Evolutionary conservation across 2,329 filamentous ascomycete species (phyloP).

Genomic region (Zarea fungicola): DNA sequence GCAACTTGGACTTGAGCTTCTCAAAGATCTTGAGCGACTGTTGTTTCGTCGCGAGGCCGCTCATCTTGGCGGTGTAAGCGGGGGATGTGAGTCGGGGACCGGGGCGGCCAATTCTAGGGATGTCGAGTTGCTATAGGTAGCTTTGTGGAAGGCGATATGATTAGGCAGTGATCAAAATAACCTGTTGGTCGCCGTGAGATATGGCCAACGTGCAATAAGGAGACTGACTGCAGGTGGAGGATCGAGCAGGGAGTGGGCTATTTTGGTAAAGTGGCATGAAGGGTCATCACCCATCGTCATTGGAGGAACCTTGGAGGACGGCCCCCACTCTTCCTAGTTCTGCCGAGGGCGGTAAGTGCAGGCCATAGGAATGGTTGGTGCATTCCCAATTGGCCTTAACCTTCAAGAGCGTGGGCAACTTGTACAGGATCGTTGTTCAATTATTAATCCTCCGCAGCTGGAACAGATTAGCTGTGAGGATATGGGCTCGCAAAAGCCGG

Average conservation of each 20-base stretch:
- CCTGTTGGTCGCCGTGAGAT: constrained; percentile 1
- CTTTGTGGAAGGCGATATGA: not conserved
- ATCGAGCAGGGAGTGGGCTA: constrained; percentile 22
- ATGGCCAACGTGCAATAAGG: constrained; percentile 21
- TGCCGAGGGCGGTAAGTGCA: constrained; percentile 34
- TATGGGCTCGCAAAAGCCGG: constrained; percentile 32
- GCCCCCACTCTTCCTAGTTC: constrained; percentile 28
- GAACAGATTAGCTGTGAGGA: constrained; percentile 11
- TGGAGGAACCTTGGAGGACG: constrained; percentile 16
- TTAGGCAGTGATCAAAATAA: not conserved
- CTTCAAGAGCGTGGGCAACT: too few relatives aligned
- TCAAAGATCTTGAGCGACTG: constrained; percentile 97
- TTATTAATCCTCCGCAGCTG: not conserved
- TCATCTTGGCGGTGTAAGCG: constrained; percentile 45
- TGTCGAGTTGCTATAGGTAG: not conserved
- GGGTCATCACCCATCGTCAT: constrained; percentile 29
- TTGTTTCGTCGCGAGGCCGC: constrained; percentile 75
- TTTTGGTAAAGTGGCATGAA: constrained; percentile 39
- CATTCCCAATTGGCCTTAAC: too few relatives aligned
- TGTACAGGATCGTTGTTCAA: too few relatives aligned
- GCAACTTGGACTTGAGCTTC: constrained; percentile 89
- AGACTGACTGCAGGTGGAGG: constrained; percentile 28
- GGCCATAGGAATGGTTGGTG: not conserved
- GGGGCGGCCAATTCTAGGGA: not conserved
- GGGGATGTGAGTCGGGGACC: constrained; percentile 5